phyloP scores from a whole-genome alignment of 805 yeast species.

The Zygosaccharomyces bailii region DNA sequence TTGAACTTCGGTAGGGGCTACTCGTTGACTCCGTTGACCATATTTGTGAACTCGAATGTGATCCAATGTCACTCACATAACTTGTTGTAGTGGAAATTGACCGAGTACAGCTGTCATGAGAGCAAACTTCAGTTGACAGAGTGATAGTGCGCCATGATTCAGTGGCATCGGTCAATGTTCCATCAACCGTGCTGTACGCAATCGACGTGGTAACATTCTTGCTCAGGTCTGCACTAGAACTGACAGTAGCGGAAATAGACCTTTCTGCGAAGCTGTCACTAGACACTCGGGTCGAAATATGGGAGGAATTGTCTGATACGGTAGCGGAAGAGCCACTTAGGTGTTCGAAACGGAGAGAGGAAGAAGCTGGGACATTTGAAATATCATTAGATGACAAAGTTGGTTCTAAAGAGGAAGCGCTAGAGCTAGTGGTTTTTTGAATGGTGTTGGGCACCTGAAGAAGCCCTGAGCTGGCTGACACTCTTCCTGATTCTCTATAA shows the following conservation, averaged over 20 bases:
- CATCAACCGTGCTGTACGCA: background rate
- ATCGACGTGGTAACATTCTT: background rate
- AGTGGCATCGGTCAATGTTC: background rate
- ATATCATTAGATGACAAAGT: no score
- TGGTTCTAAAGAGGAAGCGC: background rate
- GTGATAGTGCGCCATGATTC: slow-evolving; percentile 11
- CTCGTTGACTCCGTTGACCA: no score
- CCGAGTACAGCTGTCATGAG: slow-evolving; percentile 9
- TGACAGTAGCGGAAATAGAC: no score
- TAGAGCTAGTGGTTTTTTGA: no score
- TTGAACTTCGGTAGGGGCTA: no score
- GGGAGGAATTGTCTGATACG: no score
- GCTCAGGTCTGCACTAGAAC: background rate
- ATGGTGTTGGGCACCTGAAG: background rate
- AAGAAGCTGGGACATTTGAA: background rate
- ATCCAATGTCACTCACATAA: background rate
- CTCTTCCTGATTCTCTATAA: background rate
- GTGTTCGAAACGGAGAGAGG: background rate
- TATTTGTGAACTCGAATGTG: no score
- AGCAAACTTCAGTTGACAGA: slow-evolving; percentile 21
- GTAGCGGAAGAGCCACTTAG: no score
- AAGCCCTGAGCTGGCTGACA: background rate
- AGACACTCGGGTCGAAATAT: no score
- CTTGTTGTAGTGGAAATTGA: background rate
- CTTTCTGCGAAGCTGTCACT: no score